Percentiles rank a stretch among this genome's conserved stretches.
phyloP scores from a whole-genome alignment of 352 stramenopile genomes.

The Phytophthora hybrid region DNA sequence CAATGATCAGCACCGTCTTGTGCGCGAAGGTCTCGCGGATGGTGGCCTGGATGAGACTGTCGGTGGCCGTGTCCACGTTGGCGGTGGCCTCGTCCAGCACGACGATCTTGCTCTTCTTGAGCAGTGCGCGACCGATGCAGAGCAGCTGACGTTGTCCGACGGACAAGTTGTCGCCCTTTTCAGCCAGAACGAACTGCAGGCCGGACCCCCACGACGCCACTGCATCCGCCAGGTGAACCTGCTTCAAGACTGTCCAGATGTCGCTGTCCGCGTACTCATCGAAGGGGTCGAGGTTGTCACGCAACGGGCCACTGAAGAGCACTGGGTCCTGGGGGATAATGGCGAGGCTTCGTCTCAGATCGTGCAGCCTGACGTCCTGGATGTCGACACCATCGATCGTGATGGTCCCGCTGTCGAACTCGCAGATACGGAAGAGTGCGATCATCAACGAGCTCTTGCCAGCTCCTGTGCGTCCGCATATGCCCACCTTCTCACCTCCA shows the following conservation, averaged over 20 bases:
- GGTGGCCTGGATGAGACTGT: constrained; percentile 57
- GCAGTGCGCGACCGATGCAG: constrained; percentile 94
- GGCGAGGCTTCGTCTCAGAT: constrained; percentile 40
- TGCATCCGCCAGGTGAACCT: constrained; percentile 41
- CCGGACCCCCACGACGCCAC: constrained; percentile 35
- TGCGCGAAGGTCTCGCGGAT: constrained; percentile 91
- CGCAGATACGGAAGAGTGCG: constrained; percentile 51
- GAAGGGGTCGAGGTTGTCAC: constrained; percentile 93
- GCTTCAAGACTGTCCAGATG: constrained; percentile 46
- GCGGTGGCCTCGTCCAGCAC: constrained; percentile 96
- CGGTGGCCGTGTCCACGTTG: constrained; percentile 49
- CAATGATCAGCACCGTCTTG: constrained; percentile 76
- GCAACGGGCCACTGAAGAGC: constrained; percentile 88
- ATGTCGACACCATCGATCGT: constrained; percentile 88
- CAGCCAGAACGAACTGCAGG: constrained; percentile 86
- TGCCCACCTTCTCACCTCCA: constrained; percentile 44
- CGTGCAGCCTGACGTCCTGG: constrained; percentile 27
- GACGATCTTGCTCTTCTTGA: constrained; percentile 79
- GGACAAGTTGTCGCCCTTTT: constrained; percentile 94
- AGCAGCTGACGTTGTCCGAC: constrained; percentile 95
- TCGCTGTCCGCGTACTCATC: constrained; percentile 67
- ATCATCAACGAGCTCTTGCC: constrained; percentile 59
- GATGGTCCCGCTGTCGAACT: constrained; percentile 60
- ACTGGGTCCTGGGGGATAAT: constrained; percentile 42
- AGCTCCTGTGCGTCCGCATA: constrained; percentile 48